Base-by-base conservation (phyloP, 805 yeast genomes). In the Jamesozyma rosinii region DNA sequence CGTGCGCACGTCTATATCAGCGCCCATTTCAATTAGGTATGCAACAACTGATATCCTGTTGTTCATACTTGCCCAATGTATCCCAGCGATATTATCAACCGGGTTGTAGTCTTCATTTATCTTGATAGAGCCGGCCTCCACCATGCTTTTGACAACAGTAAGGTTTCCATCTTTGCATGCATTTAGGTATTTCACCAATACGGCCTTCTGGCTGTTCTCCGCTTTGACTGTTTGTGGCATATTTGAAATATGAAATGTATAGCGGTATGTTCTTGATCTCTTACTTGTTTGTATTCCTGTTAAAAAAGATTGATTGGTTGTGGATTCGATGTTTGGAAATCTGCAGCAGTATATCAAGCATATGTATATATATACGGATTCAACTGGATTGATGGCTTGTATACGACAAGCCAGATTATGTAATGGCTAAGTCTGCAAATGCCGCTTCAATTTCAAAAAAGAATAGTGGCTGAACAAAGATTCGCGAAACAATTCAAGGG, bases 41-140 rank as follows among this genome's bases (percentile, higher is more conserved):
- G 73, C 68, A 42, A 84, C 77, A 1, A 83, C 65, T 2, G 75
- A 57, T 19, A 85, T 60, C 18, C 82, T 69, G 61, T 89, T 87
- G 58, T 84, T 84, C 44, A 86, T 81, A 13, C 92, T 76, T 0
- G 95, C 95, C 95, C 95, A 86, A 60, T 89, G 97, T 20, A 89
- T 67, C 0, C 90, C 92, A 0, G 89, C 74, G 47, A 42, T 38
- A 3, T 44, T 44, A 43, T 40, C 29, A 4, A 14, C 4, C 3
- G 21, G 22, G 31, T 66, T 63, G 32, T 52, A 53, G 42, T 69
- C 73, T 17, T 63, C 45, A 5, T 64, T 54, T 2, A 67, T 48
- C 18, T 65, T 59, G 1, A 69, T 54, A 0, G 49, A 44, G 3
- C 58, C 60, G 1, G 71, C 55, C 19, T 69, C 74, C 1, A 83